phyloP scores from a whole-genome alignment of 2,329 filamentous ascomycete genomes.

The Sarocladium oryzae region DNA sequence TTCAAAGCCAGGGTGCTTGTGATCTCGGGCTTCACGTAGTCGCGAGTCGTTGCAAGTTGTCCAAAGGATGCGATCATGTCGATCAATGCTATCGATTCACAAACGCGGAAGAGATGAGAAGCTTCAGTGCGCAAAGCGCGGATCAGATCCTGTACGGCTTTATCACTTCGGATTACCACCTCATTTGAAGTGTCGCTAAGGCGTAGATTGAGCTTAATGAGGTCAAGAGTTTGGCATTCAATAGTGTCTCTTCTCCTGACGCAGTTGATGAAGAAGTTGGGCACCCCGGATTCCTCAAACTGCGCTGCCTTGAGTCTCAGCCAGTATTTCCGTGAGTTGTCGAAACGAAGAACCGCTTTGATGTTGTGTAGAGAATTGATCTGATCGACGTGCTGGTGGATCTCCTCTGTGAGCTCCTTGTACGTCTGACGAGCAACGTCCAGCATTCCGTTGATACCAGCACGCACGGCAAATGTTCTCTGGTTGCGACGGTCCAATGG shows the following conservation, averaged over 20 bases:
- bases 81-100: conserved; percentile 77
- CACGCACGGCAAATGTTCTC: conserved; percentile 81
- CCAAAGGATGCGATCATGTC: conserved; percentile 80
- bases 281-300: conserved; percentile 53
- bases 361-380: conserved; percentile 56
- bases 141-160: conserved; percentile 65
- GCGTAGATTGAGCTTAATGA: conserved; percentile 74
- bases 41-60: conserved; percentile 58
- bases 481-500: conserved; percentile 86
- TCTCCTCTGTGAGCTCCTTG: conserved; percentile 78
- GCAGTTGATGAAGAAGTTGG: conserved; percentile 70
- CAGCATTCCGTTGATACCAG: conserved; percentile 76
- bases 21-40: conserved; percentile 60
- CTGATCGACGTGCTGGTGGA: conserved; percentile 61
- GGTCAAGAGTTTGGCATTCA: conserved; percentile 79
- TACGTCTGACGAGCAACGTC: conserved; percentile 86
- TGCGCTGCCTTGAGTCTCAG: conserved; percentile 59
- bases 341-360: conserved; percentile 63
- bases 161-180: conserved; percentile 75
- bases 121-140: conserved; percentile 65
- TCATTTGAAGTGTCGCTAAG: conserved; percentile 79
- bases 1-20: conserved; percentile 65
- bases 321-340: conserved; percentile 73
- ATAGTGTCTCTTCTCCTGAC: conserved; percentile 66
- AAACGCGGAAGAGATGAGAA: conserved; percentile 71